Conservation (phyloP, 345 rosid genomes). For the Eucalyptus fibrosa region DNA sequence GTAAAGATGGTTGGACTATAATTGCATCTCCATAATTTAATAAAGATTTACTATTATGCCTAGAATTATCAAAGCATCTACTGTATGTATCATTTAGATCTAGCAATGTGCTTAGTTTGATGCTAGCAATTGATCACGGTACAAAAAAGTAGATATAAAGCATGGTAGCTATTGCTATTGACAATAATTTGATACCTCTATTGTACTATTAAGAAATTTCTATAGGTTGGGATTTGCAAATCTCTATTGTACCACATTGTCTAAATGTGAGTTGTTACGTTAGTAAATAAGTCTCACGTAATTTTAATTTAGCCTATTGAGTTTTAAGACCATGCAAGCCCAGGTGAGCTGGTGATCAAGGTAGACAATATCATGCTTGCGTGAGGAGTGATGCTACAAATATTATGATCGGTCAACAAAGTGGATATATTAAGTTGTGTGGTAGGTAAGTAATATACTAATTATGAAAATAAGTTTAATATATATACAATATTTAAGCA, state of each 20-base stretch:
- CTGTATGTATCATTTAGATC: background rate
- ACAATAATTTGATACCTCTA: background rate
- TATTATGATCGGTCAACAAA: background rate
- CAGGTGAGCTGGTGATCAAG: background rate
- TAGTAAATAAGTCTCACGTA: background rate
- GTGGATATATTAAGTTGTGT: background rate
- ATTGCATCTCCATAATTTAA: background rate
- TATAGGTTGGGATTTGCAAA: background rate
- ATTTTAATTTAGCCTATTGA: background rate
- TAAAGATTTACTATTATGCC: background rate
- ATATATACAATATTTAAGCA: background rate
- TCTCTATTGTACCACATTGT: background rate
- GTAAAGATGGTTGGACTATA: background rate
- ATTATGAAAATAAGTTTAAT: background rate
- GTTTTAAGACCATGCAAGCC: background rate
- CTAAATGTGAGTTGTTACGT: background rate
- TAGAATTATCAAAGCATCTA: background rate
- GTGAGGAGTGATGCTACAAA: background rate
- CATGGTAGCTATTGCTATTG: background rate
- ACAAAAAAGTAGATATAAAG: background rate
- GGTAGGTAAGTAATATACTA: background rate
- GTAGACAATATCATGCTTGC: background rate
- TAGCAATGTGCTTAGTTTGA: background rate
- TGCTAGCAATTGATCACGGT: background rate
- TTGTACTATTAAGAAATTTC: background rate